phyloP scores from a whole-genome alignment of 371 early-diverging fungal genomes.

The Globomyces sp. region DNA sequence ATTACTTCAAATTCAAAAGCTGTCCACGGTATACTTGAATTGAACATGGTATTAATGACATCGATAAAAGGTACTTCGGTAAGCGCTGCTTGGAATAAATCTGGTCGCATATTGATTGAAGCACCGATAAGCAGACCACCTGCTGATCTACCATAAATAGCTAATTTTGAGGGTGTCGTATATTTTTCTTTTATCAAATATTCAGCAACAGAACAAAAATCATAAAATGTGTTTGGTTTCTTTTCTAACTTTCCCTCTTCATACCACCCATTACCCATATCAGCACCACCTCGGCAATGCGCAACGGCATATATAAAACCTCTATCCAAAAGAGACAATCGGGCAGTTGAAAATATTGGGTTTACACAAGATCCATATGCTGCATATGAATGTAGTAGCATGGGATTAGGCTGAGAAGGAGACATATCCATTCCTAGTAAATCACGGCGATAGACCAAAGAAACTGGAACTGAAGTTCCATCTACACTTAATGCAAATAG shows the following conservation, averaged over 20 bases:
- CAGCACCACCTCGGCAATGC: conserved; percentile 62
- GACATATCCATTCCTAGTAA: conserved; percentile 34
- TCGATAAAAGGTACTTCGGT: conserved; percentile 58
- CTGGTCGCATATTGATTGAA: conserved; percentile 56
- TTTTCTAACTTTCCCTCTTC: conserved; percentile 59
- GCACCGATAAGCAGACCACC: conserved; percentile 62
- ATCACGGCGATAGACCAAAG: conserved; percentile 55
- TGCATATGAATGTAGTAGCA: conserved; percentile 56
- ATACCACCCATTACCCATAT: conserved; percentile 59
- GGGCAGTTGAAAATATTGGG: conserved; percentile 51
- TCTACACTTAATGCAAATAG: conserved; percentile 54
- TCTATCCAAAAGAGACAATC: conserved; percentile 54
- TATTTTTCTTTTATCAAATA: conserved; percentile 58
- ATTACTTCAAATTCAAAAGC: conserved; percentile 50
- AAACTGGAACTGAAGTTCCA: conserved; percentile 58
- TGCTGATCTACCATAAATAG: conserved; percentile 61
- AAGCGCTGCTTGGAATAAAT: conserved; percentile 54
- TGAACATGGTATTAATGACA: conserved; percentile 49
- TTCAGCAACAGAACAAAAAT: conserved; percentile 54
- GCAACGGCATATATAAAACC: conserved; percentile 68
- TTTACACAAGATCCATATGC: conserved; percentile 56
- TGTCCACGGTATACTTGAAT: conserved; percentile 54
- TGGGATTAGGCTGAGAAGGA: conserved; percentile 45
- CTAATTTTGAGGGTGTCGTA: conserved; percentile 47
- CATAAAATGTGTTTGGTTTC: conserved; percentile 61